Evolutionary conservation across 257 asterid species (phyloP).

Genomic region (Fraxinus americana): DNA sequence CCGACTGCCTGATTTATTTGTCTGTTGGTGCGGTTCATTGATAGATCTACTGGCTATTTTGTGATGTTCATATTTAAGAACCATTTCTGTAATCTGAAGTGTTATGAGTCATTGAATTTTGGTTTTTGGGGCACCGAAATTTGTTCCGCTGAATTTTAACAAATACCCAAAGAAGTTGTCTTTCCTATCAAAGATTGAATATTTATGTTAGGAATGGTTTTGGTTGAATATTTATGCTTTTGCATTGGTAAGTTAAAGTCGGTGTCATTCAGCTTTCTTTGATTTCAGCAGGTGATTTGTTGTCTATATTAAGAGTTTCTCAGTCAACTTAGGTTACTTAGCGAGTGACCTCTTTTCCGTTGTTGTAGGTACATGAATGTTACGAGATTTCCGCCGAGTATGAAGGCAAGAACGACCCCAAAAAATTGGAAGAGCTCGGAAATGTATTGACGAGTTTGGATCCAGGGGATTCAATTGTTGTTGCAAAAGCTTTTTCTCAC

Average conservation of each 20-base stretch:
- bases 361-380: constrained; percentile 55
- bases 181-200: constrained; percentile 17
- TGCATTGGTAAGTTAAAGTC: constrained; percentile 11
- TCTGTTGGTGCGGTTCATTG: not conserved
- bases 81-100: not conserved
- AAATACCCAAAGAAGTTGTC: not conserved
- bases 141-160: not conserved
- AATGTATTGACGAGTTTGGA: constrained; percentile 52
- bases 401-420: constrained; percentile 51
- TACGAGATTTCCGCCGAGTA: constrained; percentile 71
- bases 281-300: not conserved
- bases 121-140: constrained; percentile 10
- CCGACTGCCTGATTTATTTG: not conserved
- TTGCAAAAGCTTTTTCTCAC: constrained; percentile 62
- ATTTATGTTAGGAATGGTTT: constrained; percentile 5
- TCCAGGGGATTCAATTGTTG: constrained; percentile 61
- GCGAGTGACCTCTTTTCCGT: not conserved
- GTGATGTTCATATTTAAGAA: not conserved
- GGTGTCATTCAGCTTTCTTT: not conserved
- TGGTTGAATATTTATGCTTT: not conserved
- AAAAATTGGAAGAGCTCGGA: constrained; percentile 63
- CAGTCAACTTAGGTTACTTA: not conserved
- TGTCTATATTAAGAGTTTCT: not conserved
- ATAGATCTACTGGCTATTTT: not conserved
- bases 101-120: not conserved